Conservation (phyloP, 192 early-diverging fungal species). For the Lobosporangium transversale region DNA sequence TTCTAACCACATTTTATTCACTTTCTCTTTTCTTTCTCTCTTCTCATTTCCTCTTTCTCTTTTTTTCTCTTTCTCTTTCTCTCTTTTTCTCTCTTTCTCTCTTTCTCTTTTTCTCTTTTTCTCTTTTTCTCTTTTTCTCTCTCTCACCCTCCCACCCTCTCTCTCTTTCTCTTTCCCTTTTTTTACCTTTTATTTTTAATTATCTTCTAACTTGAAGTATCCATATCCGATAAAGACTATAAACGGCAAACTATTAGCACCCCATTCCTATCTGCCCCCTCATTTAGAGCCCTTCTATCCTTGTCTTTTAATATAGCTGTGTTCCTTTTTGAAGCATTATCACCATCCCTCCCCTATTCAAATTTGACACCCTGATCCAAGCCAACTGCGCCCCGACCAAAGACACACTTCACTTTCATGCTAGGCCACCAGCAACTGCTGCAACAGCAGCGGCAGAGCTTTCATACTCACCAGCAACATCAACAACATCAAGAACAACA, state of each 20-base stretch:
- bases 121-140: conserved; percentile 8
- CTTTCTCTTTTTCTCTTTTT: conserved; percentile 2
- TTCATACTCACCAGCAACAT: conserved; percentile 6
- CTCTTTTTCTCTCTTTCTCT: conserved; percentile 13
- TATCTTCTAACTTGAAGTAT: conserved; percentile 9
- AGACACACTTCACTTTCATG: conserved; percentile 20
- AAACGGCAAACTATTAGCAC: neutral
- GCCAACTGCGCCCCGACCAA: neutral
- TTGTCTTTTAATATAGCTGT: neutral
- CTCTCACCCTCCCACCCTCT: conserved; percentile 2
- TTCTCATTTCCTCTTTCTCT: neutral
- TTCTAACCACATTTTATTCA: no score
- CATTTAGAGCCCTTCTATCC: neutral
- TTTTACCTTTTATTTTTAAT: conserved; percentile 7
- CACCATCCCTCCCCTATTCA: no score
- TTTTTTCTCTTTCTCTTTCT: neutral
- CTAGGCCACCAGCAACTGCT: conserved; percentile 53
- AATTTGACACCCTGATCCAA: no score
- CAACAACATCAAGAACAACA: conserved; percentile 17
- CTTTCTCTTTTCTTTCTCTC: neutral
- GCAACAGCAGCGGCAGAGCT: conserved; percentile 45
- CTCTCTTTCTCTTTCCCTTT: conserved; percentile 4
- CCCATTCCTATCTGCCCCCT: neutral
- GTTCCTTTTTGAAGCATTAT: neutral
- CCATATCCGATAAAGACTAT: neutral